Evolutionary conservation across 2,329 filamentous ascomycete genomes (phyloP), one percentile per base, ranked within the genome.

Genomic region (Claviceps arundinis): DNA sequence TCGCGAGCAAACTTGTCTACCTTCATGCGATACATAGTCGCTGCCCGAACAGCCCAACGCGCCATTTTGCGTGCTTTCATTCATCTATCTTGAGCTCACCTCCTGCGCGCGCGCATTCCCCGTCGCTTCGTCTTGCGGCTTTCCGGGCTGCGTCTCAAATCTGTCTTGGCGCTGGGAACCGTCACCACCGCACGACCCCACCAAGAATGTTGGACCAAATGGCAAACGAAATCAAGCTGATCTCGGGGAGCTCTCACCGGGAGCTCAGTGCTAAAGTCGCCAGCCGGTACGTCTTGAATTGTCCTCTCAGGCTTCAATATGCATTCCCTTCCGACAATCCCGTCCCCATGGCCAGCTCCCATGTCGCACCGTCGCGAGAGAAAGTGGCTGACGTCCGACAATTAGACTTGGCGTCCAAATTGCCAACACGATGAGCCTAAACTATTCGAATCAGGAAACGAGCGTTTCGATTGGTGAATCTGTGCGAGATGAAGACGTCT

Each of bases 401-500:
- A 47, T 40, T 65, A 88, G 85, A 63, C 77, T 89, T 55, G 85
- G 85, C 59, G 86, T 89, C 61, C 81, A 88, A 61, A 77, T 89
- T 60, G 84, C 84, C 56, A 87, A 87, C 72, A 87, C 86, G 47
- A 80, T 89, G 73, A 85, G 84, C 57, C 75, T 91, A 56, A 87
- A 90, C 65, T 89, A 90, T 71, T 90, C 87, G 47, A 91, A 91
- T 68, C 85, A 89, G 63, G 87, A 93, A 66, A 90, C 85, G 50
- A 88, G 84, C 60, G 89, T 97, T 53, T 95, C 89, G 19, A 94
- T 96, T 61, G 90, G 91, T 66, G 91, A 97, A 73, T 94, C 87
- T 57, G 91, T 97, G 52, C 81, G 91, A 70, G 91, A 97, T 67
- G 91, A 97, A 77, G 91, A 97, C 80, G 90, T 96, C 65, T 97